Evolutionary conservation across 768 basidiomycete genomes (phyloP).

Genomic region (Crassisporium funariophilum): DNA sequence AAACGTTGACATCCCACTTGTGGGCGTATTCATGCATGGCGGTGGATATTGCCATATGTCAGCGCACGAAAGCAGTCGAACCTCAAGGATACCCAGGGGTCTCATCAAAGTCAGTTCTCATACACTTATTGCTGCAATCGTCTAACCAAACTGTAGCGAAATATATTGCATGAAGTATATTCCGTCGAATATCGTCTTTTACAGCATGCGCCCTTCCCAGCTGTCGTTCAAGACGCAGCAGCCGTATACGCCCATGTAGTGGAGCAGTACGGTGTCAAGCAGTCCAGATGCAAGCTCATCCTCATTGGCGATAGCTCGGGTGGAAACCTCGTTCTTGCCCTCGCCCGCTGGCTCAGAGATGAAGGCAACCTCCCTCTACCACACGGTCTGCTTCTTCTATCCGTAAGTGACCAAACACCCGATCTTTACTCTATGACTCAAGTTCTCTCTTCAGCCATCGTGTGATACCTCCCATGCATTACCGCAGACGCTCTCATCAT

Average conservation of each 20-base stretch:
- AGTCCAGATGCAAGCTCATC: slow-evolving; percentile 38
- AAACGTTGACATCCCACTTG: slow-evolving; percentile 31
- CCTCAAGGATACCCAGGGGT: slow-evolving; percentile 50
- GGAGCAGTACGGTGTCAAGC: slow-evolving; percentile 24
- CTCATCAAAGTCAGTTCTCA: slow-evolving; percentile 40
- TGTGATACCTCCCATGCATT: slow-evolving; percentile 46
- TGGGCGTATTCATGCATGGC: slow-evolving; percentile 56
- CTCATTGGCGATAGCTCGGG: slow-evolving; percentile 59
- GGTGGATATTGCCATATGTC: slow-evolving; percentile 63
- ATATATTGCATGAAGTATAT: slow-evolving; percentile 37
- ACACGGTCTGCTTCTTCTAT: slow-evolving; percentile 48
- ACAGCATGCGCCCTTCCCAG: slow-evolving; percentile 56
- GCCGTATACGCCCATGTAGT: slow-evolving; percentile 53
- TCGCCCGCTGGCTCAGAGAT: slow-evolving; percentile 56
- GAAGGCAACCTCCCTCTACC: slow-evolving; percentile 47
- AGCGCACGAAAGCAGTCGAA: slow-evolving; percentile 48
- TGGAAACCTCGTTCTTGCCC: slow-evolving; percentile 52
- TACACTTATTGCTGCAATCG: not conserved
- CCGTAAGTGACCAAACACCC: slow-evolving; percentile 27
- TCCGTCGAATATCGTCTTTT: slow-evolving; percentile 55
- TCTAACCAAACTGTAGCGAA: slow-evolving; percentile 22
- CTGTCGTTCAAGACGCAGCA: slow-evolving; percentile 53
- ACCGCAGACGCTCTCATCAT: slow-evolving; percentile 48
- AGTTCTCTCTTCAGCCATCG: slow-evolving; percentile 18
- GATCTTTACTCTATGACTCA: not conserved